Conservation (phyloP, 371 early-diverging fungal genomes). For the Thermomucor indicae-seudaticae region DNA sequence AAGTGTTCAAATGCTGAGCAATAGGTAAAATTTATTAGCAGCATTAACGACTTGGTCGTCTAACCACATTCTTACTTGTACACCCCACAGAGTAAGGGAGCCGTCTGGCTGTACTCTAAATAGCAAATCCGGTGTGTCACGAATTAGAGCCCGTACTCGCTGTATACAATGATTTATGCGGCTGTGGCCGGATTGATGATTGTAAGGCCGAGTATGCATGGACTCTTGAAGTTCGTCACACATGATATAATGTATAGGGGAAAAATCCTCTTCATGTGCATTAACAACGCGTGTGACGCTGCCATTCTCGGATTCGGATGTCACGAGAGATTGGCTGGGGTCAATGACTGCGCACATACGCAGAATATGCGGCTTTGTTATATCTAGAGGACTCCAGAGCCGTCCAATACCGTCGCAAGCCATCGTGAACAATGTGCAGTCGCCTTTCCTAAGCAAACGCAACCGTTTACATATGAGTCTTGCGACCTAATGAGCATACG, state of each 20-base stretch:
- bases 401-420: slow-evolving; percentile 69
- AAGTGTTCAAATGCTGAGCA: slow-evolving; percentile 56
- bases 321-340: slow-evolving; percentile 65
- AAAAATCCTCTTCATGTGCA: slow-evolving; percentile 23
- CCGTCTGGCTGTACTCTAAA: slow-evolving; percentile 71
- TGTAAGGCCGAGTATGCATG: slow-evolving; percentile 32
- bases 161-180: slow-evolving; percentile 34
- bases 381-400: slow-evolving; percentile 69
- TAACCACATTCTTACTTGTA: slow-evolving; percentile 69
- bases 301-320: slow-evolving; percentile 13
- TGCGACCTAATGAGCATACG: background rate
- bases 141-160: slow-evolving; percentile 54
- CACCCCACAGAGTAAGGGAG: slow-evolving; percentile 75
- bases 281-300: background rate
- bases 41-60: too few species aligned
- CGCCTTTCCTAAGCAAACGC: slow-evolving; percentile 5
- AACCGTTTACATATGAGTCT: slow-evolving; percentile 1
- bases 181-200: slow-evolving; percentile 23
- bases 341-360: slow-evolving; percentile 70
- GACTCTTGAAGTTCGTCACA: slow-evolving; percentile 52
- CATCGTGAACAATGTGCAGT: slow-evolving; percentile 67
- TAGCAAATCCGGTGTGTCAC: slow-evolving; percentile 77
- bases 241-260: slow-evolving; percentile 65
- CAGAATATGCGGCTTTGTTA: slow-evolving; percentile 44
- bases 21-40: background rate